phyloP scores from a whole-genome alignment of 495 filamentous ascomycete species.

The Penicillium robsamsonii region DNA sequence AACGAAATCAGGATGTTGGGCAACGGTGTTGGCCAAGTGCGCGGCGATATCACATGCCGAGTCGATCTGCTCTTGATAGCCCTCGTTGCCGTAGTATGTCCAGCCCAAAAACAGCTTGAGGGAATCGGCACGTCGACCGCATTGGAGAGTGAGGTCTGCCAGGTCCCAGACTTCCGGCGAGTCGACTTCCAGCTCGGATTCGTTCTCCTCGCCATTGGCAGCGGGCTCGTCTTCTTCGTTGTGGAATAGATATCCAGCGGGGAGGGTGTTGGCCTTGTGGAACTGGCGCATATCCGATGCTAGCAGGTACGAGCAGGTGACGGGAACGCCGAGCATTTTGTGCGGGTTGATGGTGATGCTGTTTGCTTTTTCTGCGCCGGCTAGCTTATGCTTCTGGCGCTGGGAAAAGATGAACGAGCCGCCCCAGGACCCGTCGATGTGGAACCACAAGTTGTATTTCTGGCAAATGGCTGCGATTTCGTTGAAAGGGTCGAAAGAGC shows the following conservation, averaged over 20 bases:
- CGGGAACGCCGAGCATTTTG: conserved; percentile 91
- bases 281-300: conserved; percentile 71
- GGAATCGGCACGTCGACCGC: conserved; percentile 79
- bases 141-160: conserved; percentile 91
- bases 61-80: conserved; percentile 64
- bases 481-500: conserved; percentile 80
- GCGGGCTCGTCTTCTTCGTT: conserved; percentile 34
- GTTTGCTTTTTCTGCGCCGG: conserved; percentile 70
- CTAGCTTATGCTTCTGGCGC: conserved; percentile 59
- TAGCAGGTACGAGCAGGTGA: conserved; percentile 89
- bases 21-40: conserved; percentile 60
- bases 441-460: conserved; percentile 76
- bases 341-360: conserved; percentile 87
- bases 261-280: conserved; percentile 78
- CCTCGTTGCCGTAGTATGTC: conserved; percentile 77
- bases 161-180: conserved; percentile 76
- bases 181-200: conserved; percentile 32
- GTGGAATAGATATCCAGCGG: conserved; percentile 86
- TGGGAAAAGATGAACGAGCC: conserved; percentile 77
- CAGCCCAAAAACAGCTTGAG: conserved; percentile 85
- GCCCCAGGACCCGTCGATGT: conserved; percentile 90
- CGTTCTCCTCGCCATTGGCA: conserved; percentile 14
- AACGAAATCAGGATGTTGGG: conserved; percentile 55
- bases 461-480: conserved; percentile 70
- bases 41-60: conserved; percentile 63